Evolutionary conservation across 78 protist genomes (phyloP).

Genomic region (Protostelium mycophagum): DNA sequence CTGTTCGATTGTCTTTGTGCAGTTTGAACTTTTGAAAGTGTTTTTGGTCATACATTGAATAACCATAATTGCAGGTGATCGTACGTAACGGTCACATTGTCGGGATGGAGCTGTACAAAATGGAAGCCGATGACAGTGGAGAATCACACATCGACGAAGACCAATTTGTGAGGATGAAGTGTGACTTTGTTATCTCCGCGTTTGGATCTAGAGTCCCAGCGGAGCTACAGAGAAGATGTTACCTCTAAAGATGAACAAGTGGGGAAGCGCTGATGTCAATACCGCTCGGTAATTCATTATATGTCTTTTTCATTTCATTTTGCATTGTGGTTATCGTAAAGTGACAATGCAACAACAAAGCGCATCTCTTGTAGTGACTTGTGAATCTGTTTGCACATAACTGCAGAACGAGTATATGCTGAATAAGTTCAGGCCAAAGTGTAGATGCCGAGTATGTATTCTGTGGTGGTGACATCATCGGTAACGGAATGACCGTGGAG

Average conservation of each 20-base stretch:
- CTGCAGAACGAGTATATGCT: background rate
- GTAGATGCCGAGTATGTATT: conserved; percentile 61
- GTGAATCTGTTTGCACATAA: background rate
- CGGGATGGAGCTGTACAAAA: conserved; percentile 75
- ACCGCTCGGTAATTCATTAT: too few species aligned
- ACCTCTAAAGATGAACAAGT: conserved; percentile 56
- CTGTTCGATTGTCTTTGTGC: background rate
- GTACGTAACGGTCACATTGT: conserved; percentile 63
- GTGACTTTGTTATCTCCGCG: conserved; percentile 87
- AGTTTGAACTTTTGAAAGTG: background rate
- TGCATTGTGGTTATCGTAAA: too few species aligned
- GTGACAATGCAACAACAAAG: conserved; percentile 48
- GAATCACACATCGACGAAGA: conserved; percentile 70
- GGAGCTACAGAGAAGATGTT: conserved; percentile 19
- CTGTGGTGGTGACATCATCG: conserved; percentile 90
- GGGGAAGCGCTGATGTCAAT: conserved; percentile 75
- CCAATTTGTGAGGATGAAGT: conserved; percentile 68
- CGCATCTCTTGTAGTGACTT: too few species aligned
- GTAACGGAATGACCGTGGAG: conserved; percentile 89
- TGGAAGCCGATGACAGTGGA: conserved; percentile 80
- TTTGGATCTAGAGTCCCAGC: conserved; percentile 76
- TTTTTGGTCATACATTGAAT: too few species aligned
- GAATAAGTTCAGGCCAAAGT: background rate
- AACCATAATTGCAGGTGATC: too few species aligned
- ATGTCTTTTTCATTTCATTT: too few species aligned